Percentiles rank a stretch among this genome's conserved stretches.
Evolutionary conservation across 345 rosid genomes (phyloP).

Genomic region (Luvunga scandens): DNA sequence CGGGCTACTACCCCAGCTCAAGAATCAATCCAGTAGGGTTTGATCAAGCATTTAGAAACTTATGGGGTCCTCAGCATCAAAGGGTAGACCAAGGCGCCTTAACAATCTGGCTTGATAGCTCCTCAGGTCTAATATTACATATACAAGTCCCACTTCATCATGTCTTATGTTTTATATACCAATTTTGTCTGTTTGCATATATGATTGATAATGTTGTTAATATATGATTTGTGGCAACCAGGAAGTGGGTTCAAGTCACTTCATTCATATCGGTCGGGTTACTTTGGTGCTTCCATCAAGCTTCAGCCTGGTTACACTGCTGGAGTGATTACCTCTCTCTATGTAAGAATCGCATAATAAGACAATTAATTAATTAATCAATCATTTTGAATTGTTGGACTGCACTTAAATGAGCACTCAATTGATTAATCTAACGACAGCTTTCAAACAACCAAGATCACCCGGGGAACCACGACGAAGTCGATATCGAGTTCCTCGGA

Average conservation of each 20-base stretch:
- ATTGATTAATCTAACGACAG: slow-evolving; percentile 30
- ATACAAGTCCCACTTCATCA: neutral
- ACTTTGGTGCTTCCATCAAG: slow-evolving; percentile 79
- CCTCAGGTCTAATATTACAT: slow-evolving; percentile 41
- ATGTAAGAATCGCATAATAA: slow-evolving; percentile 36
- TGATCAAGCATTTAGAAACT: slow-evolving; percentile 49
- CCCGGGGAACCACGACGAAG: slow-evolving; percentile 85
- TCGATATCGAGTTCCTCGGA: slow-evolving; percentile 90
- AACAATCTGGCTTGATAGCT: slow-evolving; percentile 72
- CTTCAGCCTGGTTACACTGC: slow-evolving; percentile 93
- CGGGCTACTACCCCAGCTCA: slow-evolving; percentile 80
- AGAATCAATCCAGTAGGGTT: slow-evolving; percentile 43
- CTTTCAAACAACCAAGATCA: slow-evolving; percentile 83
- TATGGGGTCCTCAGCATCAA: slow-evolving; percentile 93
- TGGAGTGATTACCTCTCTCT: slow-evolving; percentile 82
- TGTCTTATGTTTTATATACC: neutral
- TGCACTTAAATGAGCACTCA: neutral
- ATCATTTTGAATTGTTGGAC: neutral
- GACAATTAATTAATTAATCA: neutral
- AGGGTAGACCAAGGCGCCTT: slow-evolving; percentile 50
- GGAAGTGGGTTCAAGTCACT: slow-evolving; percentile 94
- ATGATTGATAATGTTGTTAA: neutral
- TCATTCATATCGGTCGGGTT: slow-evolving; percentile 64
- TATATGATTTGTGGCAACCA: slow-evolving; percentile 23
- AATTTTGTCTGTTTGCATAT: neutral